Evolutionary conservation across 1,284 basidiomycete genomes (phyloP), one percentile per base, ranked within the genome.

Genomic region (Heliocybe sulcata): DNA sequence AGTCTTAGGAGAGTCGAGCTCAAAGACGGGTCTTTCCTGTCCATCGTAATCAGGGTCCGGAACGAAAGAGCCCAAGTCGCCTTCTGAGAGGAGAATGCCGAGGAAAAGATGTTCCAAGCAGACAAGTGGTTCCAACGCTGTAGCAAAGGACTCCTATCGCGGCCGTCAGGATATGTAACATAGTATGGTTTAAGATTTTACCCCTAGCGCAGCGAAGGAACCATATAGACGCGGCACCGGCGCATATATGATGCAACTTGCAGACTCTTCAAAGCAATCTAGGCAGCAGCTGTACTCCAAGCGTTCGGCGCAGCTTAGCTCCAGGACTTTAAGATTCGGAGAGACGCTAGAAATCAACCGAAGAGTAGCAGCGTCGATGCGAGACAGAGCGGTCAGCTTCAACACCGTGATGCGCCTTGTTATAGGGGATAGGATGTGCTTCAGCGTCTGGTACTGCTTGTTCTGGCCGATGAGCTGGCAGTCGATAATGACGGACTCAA

Each of bases 211-310:
- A 50, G 68, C 60, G 6, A 68, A 70, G 23, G 72, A 69, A 10
- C 64, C 53, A 58, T 74, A 82, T 23, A 73, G 62, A 22, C 79
- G 75, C 11, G 81, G 80, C 54, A 87, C 72, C 0, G 84, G 84
- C 2, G 84, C 87, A 64, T 87, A 83, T 2, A 75, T 59, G n/a
- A 74, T 73, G 57, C 73, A 71, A 10, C 69, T 74, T 26, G 80
- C 70, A 45, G 79, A 81, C 51, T 85, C 82, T 65, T 82, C 81
- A 56, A 81, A 80, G 64, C 85, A 87, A 51, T 63, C 61, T 75
- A 79, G 81, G 64, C 85, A 87, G 64, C 83, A 85, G 51, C 65
- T 67, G 23, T 63, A 55, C 55, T 82, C 77, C 26, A 87, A 69
- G 22, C 80, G 72, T 57, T 83, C 82, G 11, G 78, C 74, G 56